These are phyloP conservation scores for Fusarium sp. DNA, from an alignment of 2,329 filamentous ascomycete species.

Conservation along the genomic window DNA sequence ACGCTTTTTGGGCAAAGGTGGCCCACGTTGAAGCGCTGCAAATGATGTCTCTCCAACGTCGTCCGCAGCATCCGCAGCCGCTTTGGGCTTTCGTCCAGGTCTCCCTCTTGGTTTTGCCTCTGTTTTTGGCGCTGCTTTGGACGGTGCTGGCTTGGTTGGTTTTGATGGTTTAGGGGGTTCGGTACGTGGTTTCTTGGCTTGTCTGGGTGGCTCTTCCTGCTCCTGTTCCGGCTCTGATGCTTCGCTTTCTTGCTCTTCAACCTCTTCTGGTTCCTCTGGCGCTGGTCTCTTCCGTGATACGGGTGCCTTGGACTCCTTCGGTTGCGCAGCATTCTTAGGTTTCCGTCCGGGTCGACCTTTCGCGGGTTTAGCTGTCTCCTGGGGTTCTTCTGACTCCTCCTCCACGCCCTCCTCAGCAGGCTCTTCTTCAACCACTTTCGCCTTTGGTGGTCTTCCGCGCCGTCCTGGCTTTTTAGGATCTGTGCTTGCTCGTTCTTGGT, in stretches of 20 bases:
- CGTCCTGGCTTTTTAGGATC: slow-evolving; percentile 19
- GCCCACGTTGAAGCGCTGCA: slow-evolving; percentile 64
- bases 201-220: slow-evolving; percentile 41
- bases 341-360: slow-evolving; percentile 29
- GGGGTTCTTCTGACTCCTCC: slow-evolving; percentile 19
- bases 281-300: slow-evolving; percentile 37
- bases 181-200: slow-evolving; percentile 48
- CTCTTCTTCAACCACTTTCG: slow-evolving; percentile 27
- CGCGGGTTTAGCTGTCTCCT: slow-evolving; percentile 6
- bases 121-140: slow-evolving; percentile 22
- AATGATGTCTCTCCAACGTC: slow-evolving; percentile 60
- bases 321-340: slow-evolving; percentile 28
- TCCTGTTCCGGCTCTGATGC: slow-evolving; percentile 41
- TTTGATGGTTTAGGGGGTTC: slow-evolving; percentile 43
- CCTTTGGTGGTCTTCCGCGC: slow-evolving; percentile 44
- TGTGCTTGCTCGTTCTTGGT: neutral
- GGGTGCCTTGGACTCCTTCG: slow-evolving; percentile 27
- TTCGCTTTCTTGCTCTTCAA: slow-evolving; percentile 33
- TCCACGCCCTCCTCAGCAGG: slow-evolving; percentile 23
- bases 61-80: slow-evolving; percentile 48
- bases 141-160: slow-evolving; percentile 28
- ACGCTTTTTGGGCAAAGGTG: slow-evolving; percentile 66
- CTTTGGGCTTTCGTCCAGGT: slow-evolving; percentile 45
- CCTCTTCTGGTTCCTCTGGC: slow-evolving; percentile 29
- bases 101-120: slow-evolving; percentile 47